Evolutionary conservation across 2,329 filamentous ascomycete species (phyloP).

Genomic region (Trichoderma breve): DNA sequence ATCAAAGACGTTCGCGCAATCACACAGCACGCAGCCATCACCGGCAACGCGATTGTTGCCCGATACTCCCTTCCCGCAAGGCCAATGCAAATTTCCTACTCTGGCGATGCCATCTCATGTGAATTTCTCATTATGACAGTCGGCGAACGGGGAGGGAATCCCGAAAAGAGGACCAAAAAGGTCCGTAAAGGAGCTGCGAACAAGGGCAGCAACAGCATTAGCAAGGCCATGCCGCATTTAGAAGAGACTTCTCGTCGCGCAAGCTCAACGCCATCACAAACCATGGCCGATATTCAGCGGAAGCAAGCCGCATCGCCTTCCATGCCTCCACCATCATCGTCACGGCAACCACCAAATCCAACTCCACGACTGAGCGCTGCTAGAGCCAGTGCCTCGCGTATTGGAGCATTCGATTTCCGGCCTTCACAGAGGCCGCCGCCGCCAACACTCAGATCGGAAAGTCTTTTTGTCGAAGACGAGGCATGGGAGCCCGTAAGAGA

Average conservation of each 20-base stretch:
- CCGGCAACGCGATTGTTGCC: constrained; percentile 64
- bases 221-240: constrained; percentile 37
- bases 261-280: constrained; percentile 39
- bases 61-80: constrained; percentile 68
- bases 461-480: constrained; percentile 74
- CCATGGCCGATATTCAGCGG: constrained; percentile 26
- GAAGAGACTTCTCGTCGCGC: constrained; percentile 49
- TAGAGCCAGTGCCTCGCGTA: constrained; percentile 36
- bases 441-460: constrained; percentile 61
- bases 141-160: constrained; percentile 58
- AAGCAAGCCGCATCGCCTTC: constrained; percentile 18
- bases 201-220: constrained; percentile 24
- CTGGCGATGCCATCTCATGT: constrained; percentile 64
- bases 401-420: constrained; percentile 45
- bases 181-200: constrained; percentile 40
- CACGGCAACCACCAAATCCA: constrained; percentile 31
- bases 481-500: constrained; percentile 68
- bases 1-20: constrained; percentile 83
- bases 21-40: constrained; percentile 69
- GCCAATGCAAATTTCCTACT: constrained; percentile 71
- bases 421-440: constrained; percentile 55
- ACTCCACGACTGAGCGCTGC: constrained; percentile 36
- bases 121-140: constrained; percentile 83
- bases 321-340: constrained; percentile 27
- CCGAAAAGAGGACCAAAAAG: constrained; percentile 49